Percentiles rank a stretch among this genome's conserved stretches.
These are phyloP conservation scores for Fusarium heterosporum DNA, from an alignment of 2,329 filamentous ascomycete genomes.

Conservation along the genomic window DNA sequence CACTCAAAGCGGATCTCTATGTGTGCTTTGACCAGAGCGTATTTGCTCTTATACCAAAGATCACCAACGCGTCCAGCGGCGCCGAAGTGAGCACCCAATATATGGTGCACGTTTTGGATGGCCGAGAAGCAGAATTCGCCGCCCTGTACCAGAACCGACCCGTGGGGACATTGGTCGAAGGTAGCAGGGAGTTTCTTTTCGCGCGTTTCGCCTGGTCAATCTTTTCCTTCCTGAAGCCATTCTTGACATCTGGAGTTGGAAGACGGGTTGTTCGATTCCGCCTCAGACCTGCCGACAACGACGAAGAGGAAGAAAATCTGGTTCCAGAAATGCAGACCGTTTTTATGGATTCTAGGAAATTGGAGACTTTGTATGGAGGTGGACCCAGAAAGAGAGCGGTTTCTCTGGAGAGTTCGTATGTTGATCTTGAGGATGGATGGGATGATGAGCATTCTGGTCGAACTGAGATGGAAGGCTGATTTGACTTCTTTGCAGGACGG, in stretches of 20 bases:
- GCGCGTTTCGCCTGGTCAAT: constrained; percentile 32
- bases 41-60: constrained; percentile 30
- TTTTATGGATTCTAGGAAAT: constrained; percentile 29
- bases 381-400: neutral
- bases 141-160: constrained; percentile 31
- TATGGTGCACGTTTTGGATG: constrained; percentile 23
- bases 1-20: constrained; percentile 36
- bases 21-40: constrained; percentile 38
- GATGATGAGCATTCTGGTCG: constrained; percentile 26
- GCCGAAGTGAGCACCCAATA: constrained; percentile 8
- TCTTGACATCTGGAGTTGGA: constrained; percentile 31
- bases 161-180: constrained; percentile 10
- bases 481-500: neutral
- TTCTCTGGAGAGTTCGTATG: constrained; percentile 26
- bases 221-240: constrained; percentile 26
- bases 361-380: constrained; percentile 24
- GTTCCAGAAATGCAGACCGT: constrained; percentile 32
- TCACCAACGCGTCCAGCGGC: neutral
- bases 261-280: constrained; percentile 21
- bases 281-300: constrained; percentile 8
- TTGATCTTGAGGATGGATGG: constrained; percentile 39
- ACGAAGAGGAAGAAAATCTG: constrained; percentile 21
- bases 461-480: constrained; percentile 36
- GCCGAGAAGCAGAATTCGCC: constrained; percentile 30
- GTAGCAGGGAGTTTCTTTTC: constrained; percentile 32